Evolutionary conservation across 2,329 filamentous ascomycete genomes (phyloP).

Genomic region (Stagonosporopsis cucurbitacearum): DNA sequence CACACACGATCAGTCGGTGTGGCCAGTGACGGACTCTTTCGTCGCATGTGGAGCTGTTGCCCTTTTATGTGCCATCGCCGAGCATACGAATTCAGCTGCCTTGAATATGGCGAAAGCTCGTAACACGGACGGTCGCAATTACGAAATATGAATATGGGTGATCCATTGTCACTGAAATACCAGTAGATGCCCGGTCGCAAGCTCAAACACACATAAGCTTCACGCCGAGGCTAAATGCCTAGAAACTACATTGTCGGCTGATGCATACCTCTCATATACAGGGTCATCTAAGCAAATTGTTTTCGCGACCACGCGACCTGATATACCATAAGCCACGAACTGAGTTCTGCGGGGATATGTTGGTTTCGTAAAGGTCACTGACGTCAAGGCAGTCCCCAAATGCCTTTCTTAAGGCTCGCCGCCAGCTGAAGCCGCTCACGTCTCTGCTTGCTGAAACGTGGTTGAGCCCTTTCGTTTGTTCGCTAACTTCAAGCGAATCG

Average conservation of each 20-base stretch:
- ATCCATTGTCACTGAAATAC: not conserved
- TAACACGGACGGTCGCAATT: too few species aligned
- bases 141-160: too few species aligned
- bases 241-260: constrained; percentile 1
- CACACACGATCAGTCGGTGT: too few species aligned
- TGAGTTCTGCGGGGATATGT: too few species aligned
- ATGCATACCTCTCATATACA: constrained; percentile 5
- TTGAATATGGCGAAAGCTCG: too few species aligned
- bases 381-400: not conserved
- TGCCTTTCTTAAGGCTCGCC: not conserved
- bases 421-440: not conserved
- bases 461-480: too few species aligned
- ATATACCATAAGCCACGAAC: not conserved
- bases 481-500: too few species aligned
- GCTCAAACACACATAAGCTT: constrained; percentile 7
- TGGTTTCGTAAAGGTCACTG: not conserved
- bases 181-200: not conserved
- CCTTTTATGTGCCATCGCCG: not conserved
- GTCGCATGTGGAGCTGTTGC: too few species aligned
- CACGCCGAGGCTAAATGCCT: constrained; percentile 8
- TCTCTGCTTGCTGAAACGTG: too few species aligned
- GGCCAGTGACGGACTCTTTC: too few species aligned
- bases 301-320: not conserved
- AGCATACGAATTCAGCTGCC: not conserved
- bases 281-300: constrained; percentile 14